These are phyloP conservation scores for Pichia sp. DNA, from an alignment of 1,139 yeast genomes.

Conservation along the genomic window DNA sequence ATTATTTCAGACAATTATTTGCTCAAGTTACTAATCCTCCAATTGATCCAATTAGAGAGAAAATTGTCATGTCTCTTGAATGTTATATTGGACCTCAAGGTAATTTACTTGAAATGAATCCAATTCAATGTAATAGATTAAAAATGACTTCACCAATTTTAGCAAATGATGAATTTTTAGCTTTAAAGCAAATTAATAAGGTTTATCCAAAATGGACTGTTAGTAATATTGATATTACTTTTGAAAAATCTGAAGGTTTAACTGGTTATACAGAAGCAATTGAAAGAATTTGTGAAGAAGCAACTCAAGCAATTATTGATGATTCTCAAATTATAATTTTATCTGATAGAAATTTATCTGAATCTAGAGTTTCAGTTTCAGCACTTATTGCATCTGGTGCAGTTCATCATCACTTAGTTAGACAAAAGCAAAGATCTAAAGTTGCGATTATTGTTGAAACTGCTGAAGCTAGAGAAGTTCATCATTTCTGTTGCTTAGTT, in stretches of 20 bases:
- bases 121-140: constrained; percentile 85
- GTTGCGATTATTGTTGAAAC: constrained; percentile 89
- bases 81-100: constrained; percentile 98
- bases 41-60: constrained; percentile 95
- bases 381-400: constrained; percentile 96
- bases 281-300: constrained; percentile 81
- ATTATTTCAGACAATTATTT: constrained; percentile 91
- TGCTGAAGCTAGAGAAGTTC: constrained; percentile 96
- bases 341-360: constrained; percentile 59
- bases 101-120: constrained; percentile 84
- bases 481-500: constrained; percentile 86
- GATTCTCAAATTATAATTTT: constrained; percentile 68
- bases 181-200: constrained; percentile 61
- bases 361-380: constrained; percentile 68
- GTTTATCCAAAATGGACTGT: constrained; percentile 86
- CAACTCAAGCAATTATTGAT: constrained; percentile 76
- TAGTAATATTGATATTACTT: constrained; percentile 82
- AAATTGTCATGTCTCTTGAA: constrained; percentile 93
- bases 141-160: constrained; percentile 77
- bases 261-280: constrained; percentile 79
- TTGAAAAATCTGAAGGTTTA: constrained; percentile 72
- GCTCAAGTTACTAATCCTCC: constrained; percentile 99
- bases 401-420: constrained; percentile 91
- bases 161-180: constrained; percentile 62
- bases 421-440: constrained; percentile 93